A percentile compares a stretch with the other conserved stretches of the same genome.
Conservation (phyloP, 2,329 filamentous ascomycete genomes). For the Colletotrichum agaves region DNA sequence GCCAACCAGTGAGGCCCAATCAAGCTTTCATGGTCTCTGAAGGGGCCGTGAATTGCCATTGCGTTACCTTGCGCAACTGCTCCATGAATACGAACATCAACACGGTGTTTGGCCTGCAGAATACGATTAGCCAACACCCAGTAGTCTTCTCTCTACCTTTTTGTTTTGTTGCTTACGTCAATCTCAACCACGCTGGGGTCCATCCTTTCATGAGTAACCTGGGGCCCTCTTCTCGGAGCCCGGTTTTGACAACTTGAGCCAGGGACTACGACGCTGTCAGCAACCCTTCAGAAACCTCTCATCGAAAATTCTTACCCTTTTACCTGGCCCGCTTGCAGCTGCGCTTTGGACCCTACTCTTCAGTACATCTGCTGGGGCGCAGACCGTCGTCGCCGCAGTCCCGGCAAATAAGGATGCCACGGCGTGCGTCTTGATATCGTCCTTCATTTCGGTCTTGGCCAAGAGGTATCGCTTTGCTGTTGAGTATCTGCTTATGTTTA, state of each 20-base stretch:
- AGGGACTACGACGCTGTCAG: conserved; percentile 43
- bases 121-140: conserved; percentile 23
- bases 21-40: conserved; percentile 31
- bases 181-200: conserved; percentile 56
- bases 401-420: conserved; percentile 53
- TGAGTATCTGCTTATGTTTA: conserved; percentile 44
- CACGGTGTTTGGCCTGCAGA: conserved; percentile 54
- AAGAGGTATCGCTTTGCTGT: conserved; percentile 49
- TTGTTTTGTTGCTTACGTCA: conserved; percentile 47
- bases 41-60: conserved; percentile 30
- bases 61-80: conserved; percentile 50
- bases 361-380: conserved; percentile 56
- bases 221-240: conserved; percentile 51
- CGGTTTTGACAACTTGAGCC: conserved; percentile 46
- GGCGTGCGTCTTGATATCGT: conserved; percentile 54
- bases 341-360: conserved; percentile 56
- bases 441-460: conserved; percentile 43
- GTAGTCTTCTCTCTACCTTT: conserved; percentile 31
- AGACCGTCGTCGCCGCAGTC: conserved; percentile 58
- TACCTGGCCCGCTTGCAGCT: conserved; percentile 32
- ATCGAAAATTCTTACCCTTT: conserved; percentile 21
- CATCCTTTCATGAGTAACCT: conserved; percentile 58
- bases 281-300: neutral
- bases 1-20: neutral
- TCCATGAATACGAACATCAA: conserved; percentile 60